Evolutionary conservation across 164 flowering plant genomes (phyloP).

Genomic region (Amborella trichopoda): DNA sequence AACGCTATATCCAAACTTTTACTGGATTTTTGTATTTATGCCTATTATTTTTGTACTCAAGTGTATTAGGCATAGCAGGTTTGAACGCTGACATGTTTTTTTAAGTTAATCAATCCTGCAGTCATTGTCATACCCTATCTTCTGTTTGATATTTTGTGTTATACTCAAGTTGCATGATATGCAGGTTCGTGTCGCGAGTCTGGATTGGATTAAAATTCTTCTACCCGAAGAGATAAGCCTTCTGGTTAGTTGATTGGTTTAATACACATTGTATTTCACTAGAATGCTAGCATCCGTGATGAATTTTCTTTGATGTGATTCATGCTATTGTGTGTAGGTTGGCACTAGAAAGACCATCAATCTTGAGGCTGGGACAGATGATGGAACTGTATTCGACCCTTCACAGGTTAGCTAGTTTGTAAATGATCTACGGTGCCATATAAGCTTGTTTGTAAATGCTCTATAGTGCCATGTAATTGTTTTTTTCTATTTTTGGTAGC

Average conservation of each 20-base stretch:
- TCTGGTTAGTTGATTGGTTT: slow-evolving; percentile 27
- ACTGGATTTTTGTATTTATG: too few species aligned
- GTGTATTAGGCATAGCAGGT: too few species aligned
- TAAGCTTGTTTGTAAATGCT: too few species aligned
- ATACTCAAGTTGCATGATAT: too few species aligned
- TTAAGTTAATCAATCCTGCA: too few species aligned
- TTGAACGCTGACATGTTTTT: too few species aligned
- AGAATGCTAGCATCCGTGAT: not conserved
- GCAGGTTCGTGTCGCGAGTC: slow-evolving; percentile 80
- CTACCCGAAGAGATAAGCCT: slow-evolving; percentile 60
- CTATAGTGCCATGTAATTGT: not conserved
- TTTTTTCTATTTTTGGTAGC: not conserved
- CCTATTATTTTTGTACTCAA: too few species aligned
- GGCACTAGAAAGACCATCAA: slow-evolving; percentile 39
- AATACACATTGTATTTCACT: not conserved
- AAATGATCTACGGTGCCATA: too few species aligned
- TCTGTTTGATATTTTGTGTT: too few species aligned
- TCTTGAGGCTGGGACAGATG: slow-evolving; percentile 52
- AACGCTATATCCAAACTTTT: too few species aligned
- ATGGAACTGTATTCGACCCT: slow-evolving; percentile 62
- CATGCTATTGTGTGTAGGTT: slow-evolving; percentile 28
- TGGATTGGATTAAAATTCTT: slow-evolving; percentile 81
- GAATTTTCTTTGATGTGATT: not conserved
- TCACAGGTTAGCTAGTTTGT: slow-evolving; percentile 91
- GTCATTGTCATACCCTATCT: too few species aligned